Conservation (phyloP, 495 filamentous ascomycete genomes). For the Trichoderma erinaceum region DNA sequence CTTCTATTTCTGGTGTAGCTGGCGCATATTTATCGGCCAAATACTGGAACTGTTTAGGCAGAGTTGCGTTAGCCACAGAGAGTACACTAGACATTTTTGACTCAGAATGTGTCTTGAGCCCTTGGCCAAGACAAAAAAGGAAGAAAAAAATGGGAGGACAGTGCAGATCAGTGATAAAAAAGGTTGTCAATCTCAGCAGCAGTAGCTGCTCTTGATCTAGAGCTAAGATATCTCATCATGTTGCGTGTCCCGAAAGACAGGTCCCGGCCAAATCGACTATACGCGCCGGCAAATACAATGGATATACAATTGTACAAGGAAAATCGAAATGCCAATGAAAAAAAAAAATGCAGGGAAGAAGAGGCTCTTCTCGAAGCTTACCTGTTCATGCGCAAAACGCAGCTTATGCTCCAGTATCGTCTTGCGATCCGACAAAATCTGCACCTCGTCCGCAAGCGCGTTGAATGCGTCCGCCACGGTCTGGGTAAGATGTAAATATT, state of each 20-base stretch:
- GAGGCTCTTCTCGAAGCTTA: constrained; percentile 26
- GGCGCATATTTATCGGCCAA: constrained; percentile 54
- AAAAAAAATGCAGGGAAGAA: constrained; percentile 13
- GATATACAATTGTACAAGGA: neutral
- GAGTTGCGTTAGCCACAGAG: constrained; percentile 3
- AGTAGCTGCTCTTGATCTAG: constrained; percentile 60
- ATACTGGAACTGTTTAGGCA: constrained; percentile 40
- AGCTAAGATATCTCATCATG: constrained; percentile 63
- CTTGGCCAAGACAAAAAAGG: constrained; percentile 4
- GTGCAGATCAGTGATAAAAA: constrained; percentile 25
- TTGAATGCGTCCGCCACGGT: constrained; percentile 57
- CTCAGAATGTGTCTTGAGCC: constrained; percentile 14
- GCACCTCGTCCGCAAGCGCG: constrained; percentile 54
- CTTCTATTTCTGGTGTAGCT: constrained; percentile 44
- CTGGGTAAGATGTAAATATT: constrained; percentile 37
- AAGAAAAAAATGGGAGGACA: constrained; percentile 28
- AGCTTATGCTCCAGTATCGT: constrained; percentile 53
- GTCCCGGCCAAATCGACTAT: neutral
- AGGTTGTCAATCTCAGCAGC: constrained; percentile 47
- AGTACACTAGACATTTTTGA: constrained; percentile 20
- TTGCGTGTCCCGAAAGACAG: constrained; percentile 9
- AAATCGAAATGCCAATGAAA: constrained; percentile 22
- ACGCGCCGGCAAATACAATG: neutral
- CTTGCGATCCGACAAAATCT: constrained; percentile 48
- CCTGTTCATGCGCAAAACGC: constrained; percentile 52